These are phyloP conservation scores for Pestalotiopsis sp. DNA, from an alignment of 2,329 filamentous ascomycete genomes.

Conservation along the genomic window DNA sequence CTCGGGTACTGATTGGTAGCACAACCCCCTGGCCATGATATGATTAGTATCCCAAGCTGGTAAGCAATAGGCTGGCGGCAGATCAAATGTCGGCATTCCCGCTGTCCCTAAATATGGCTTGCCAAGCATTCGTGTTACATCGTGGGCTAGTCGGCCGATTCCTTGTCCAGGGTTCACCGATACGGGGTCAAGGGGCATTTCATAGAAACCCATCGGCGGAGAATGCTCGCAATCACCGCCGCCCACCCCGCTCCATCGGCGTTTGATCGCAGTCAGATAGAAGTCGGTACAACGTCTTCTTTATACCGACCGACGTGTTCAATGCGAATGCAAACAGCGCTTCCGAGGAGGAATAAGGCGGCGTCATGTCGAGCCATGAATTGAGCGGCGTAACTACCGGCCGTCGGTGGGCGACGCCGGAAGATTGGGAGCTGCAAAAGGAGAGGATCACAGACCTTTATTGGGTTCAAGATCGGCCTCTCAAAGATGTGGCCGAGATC, in stretches of 20 bases:
- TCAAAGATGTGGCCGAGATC: constrained; percentile 13
- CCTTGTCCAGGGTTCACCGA: neutral
- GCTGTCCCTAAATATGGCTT: neutral
- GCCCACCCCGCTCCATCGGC: neutral
- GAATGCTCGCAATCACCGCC: neutral
- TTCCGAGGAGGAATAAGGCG: too few species aligned
- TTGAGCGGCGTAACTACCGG: neutral
- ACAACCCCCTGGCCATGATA: too few species aligned
- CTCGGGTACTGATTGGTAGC: too few species aligned
- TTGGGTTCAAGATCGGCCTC: constrained; percentile 3
- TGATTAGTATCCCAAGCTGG: too few species aligned
- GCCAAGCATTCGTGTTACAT: neutral
- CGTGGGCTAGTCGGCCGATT: neutral
- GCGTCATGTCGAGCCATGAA: neutral
- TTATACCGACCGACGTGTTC: neutral
- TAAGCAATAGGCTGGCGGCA: neutral
- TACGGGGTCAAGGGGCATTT: neutral
- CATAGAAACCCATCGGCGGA: neutral
- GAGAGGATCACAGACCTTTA: constrained; percentile 5
- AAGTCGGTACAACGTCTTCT: neutral
- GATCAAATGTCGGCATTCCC: neutral
- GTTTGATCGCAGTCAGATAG: neutral
- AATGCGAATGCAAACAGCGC: neutral
- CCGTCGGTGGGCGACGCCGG: constrained; percentile 1
- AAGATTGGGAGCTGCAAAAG: constrained; percentile 6